phyloP scores from a whole-genome alignment of 495 filamentous ascomycete genomes.

The Penicillium diatomitis region DNA sequence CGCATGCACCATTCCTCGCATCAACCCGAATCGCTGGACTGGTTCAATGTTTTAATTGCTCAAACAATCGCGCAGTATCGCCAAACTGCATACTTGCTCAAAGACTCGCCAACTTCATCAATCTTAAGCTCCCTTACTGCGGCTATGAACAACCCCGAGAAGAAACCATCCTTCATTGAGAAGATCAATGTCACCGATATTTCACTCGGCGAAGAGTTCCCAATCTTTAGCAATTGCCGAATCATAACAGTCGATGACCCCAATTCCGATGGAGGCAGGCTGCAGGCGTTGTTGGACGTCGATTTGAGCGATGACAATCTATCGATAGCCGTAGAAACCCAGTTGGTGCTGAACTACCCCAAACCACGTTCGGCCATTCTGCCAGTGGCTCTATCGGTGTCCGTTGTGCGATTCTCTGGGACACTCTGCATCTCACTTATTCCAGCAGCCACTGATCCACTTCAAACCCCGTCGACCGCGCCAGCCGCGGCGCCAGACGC shows the following conservation, averaged over 20 bases:
- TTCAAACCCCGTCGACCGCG: conserved; percentile 25
- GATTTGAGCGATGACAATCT: conserved; percentile 88
- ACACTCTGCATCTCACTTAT: conserved; percentile 89
- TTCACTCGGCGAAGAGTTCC: conserved; percentile 89
- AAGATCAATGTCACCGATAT: conserved; percentile 91
- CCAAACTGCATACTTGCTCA: conserved; percentile 72
- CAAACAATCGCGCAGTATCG: conserved; percentile 96
- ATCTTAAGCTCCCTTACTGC: conserved; percentile 90
- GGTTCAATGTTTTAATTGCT: conserved; percentile 97
- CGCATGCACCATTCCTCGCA: conserved; percentile 58
- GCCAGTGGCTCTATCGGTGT: conserved; percentile 83
- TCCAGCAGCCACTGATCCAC: conserved; percentile 45
- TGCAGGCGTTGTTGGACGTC: conserved; percentile 96
- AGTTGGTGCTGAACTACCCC: conserved; percentile 86
- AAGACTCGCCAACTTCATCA: conserved; percentile 58
- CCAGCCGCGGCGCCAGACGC: conserved; percentile 12
- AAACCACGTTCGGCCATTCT: conserved; percentile 82
- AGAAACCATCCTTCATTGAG: conserved; percentile 84
- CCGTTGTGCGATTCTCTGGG: conserved; percentile 86
- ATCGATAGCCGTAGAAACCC: conserved; percentile 89
- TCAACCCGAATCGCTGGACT: conserved; percentile 97
- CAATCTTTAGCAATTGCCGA: conserved; percentile 97
- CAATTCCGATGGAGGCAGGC: conserved; percentile 45
- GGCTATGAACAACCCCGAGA: conserved; percentile 67
- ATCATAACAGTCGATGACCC: conserved; percentile 58